Evolutionary conservation across 495 filamentous ascomycete genomes (phyloP).

Genomic region (Xylaria scruposa): DNA sequence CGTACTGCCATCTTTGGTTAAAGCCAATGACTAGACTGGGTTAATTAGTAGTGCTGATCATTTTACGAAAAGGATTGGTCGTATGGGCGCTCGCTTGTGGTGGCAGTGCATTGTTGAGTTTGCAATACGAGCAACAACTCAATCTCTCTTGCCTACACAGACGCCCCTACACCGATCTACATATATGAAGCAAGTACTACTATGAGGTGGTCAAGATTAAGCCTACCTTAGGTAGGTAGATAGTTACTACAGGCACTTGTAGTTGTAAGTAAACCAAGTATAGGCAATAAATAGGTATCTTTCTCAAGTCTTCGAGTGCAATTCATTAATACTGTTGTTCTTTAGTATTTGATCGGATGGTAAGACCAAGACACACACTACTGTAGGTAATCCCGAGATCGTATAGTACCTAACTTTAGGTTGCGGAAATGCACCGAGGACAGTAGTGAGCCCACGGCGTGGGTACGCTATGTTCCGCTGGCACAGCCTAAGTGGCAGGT

Average conservation of each 20-base stretch:
- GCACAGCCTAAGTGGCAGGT: not conserved
- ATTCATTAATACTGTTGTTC: not conserved
- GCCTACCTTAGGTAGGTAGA: not conserved
- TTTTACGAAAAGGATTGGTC: conserved; percentile 17
- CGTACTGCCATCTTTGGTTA: conserved; percentile 12
- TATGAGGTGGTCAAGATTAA: not conserved
- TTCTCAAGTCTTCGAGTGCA: not conserved
- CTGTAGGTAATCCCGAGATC: not conserved
- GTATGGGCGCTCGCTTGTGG: conserved; percentile 16
- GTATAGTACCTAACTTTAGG: too few species aligned
- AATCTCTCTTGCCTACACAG: not conserved
- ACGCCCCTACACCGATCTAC: not conserved
- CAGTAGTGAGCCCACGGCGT: not conserved
- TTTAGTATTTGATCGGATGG: not conserved
- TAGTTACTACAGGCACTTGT: not conserved
- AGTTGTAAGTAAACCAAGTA: not conserved
- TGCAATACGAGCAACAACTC: conserved; percentile 23
- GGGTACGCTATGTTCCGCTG: not conserved
- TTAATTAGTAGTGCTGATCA: not conserved
- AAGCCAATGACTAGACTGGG: not conserved
- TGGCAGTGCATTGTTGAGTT: conserved; percentile 25
- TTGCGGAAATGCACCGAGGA: not conserved
- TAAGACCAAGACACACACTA: conserved; percentile 1
- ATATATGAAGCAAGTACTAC: not conserved
- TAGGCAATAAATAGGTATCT: not conserved